Percentiles rank a stretch among this genome's conserved stretches.
Conservation (phyloP, 768 basidiomycete genomes). For the Megacollybia marginata region DNA sequence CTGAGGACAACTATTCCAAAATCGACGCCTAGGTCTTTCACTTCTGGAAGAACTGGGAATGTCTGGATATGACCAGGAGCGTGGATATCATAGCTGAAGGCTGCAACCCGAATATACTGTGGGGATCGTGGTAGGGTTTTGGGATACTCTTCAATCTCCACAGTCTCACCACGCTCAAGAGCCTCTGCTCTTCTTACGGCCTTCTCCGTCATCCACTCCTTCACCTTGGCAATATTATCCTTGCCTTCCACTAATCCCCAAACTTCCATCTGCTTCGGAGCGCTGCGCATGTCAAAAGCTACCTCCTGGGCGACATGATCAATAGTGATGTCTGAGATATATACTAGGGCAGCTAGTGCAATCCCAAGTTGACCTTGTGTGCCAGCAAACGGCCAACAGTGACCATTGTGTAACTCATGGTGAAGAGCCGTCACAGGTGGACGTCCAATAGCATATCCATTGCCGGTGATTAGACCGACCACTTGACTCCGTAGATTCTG, state of each 20-base stretch:
- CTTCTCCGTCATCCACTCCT: conserved; percentile 44
- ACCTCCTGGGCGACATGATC: conserved; percentile 85
- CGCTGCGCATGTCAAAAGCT: conserved; percentile 57
- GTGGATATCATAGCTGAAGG: conserved; percentile 59
- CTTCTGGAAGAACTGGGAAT: conserved; percentile 64
- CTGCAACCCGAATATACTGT: conserved; percentile 57
- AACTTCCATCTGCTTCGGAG: conserved; percentile 81
- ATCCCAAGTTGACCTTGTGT: conserved; percentile 77
- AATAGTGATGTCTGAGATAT: conserved; percentile 71
- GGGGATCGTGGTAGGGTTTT: conserved; percentile 36
- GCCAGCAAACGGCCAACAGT: conserved; percentile 92
- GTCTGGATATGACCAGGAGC: conserved; percentile 63
- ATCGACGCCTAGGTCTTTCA: conserved; percentile 67
- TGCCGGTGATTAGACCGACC: conserved; percentile 52
- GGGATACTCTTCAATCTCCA: conserved; percentile 34
- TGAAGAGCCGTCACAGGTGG: conserved; percentile 86
- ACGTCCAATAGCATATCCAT: conserved; percentile 59
- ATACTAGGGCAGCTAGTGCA: conserved; percentile 64
- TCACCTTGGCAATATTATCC: conserved; percentile 52
- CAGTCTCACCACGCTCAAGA: conserved; percentile 24
- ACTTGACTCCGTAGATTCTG: conserved; percentile 39
- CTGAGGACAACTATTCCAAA: conserved; percentile 79
- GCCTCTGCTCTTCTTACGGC: conserved; percentile 25
- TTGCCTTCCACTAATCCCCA: conserved; percentile 83
- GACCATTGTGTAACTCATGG: conserved; percentile 73